Conservation (phyloP, 1,284 basidiomycete genomes). For the Sanguinoderma infundibulare region DNA sequence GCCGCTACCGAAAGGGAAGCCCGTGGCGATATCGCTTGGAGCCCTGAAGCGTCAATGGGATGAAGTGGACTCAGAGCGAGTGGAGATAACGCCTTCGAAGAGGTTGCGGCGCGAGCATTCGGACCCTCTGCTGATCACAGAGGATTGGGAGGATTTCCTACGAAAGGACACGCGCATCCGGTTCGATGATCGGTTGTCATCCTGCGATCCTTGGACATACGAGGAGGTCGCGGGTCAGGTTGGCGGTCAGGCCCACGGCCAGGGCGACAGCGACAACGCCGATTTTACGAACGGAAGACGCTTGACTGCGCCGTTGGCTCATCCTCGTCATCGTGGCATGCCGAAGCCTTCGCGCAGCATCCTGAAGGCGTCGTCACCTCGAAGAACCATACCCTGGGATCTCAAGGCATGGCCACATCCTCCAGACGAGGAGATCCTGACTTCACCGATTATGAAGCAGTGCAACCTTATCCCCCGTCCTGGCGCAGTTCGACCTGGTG, state of each 20-base stretch:
- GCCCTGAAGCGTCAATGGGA: slow-evolving; percentile 21
- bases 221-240: background rate
- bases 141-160: background rate
- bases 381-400: slow-evolving; percentile 19
- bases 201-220: background rate
- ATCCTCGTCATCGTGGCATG: background rate
- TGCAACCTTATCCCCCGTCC: background rate
- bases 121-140: background rate
- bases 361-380: slow-evolving; percentile 19
- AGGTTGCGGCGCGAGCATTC: background rate
- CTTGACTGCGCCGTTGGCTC: background rate
- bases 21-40: slow-evolving; percentile 14
- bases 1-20: slow-evolving; percentile 1
- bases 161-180: background rate
- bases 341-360: slow-evolving; percentile 9
- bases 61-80: background rate
- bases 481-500: background rate
- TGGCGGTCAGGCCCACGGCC: background rate
- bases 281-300: background rate
- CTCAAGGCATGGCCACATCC: slow-evolving; percentile 10
- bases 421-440: background rate
- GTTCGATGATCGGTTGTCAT: background rate
- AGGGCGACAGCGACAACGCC: background rate
- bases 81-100: background rate
- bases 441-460: background rate